Conservation (phyloP, 108 stramenopile species). For the Chaetoceros muelleri region DNA sequence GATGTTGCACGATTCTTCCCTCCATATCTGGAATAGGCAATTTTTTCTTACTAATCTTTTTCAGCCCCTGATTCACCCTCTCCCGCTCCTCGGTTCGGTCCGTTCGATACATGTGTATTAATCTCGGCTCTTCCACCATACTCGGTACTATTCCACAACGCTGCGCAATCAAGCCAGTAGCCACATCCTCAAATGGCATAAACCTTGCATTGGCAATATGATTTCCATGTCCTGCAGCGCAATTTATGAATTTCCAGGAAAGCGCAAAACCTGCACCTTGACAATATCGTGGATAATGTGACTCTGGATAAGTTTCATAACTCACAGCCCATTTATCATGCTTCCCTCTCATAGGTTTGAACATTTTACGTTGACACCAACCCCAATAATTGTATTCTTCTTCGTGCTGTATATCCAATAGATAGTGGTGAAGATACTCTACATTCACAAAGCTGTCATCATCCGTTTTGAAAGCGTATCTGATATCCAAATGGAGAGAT, state of each 20-base stretch:
- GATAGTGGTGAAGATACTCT: not conserved
- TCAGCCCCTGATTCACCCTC: too few species aligned
- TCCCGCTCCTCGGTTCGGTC: too few species aligned
- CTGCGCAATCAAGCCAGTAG: not conserved
- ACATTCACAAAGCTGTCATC: constrained; percentile 15
- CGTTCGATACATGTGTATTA: too few species aligned
- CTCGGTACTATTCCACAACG: too few species aligned
- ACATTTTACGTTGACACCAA: not conserved
- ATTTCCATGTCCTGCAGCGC: not conserved
- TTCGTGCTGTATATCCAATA: not conserved
- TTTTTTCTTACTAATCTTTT: not conserved
- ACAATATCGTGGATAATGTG: not conserved
- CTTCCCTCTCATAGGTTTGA: not conserved
- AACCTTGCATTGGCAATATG: not conserved
- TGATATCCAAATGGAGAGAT: not conserved
- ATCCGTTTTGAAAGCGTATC: constrained; percentile 15
- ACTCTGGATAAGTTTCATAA: not conserved
- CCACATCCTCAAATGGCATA: not conserved
- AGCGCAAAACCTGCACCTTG: not conserved
- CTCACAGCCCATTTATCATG: not conserved
- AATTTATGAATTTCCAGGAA: not conserved
- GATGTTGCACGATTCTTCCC: too few species aligned
- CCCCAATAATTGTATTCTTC: not conserved
- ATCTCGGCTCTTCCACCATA: too few species aligned
- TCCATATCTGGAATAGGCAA: too few species aligned